Base-by-base conservation (phyloP, 768 basidiomycete species). In the Leccinellum rugosiceps region DNA sequence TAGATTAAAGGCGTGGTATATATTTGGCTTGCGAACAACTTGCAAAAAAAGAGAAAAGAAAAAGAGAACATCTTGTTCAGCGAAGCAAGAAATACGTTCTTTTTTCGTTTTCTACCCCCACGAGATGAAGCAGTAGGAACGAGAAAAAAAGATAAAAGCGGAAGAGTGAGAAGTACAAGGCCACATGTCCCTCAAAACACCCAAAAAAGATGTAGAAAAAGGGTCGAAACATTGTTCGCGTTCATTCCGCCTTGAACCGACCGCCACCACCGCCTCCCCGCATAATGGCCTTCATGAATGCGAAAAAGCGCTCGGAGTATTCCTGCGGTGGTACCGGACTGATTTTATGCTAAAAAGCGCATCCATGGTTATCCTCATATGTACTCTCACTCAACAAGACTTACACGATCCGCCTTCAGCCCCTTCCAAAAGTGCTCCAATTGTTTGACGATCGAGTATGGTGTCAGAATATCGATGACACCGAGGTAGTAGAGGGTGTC, bases 391-490 rank as follows among this genome's bases (percentile, higher is more conserved):
- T 26, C 19, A 31, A 9, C 34, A 1, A 4, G 44, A 25, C 93
- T 70, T 65, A 97, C 95, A 64, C 89, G 76, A 77, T 97, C 94
- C 32, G 89, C 88, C 11, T 80, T 81, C 64, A 97, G 72, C 26
- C 94, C 92, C 76, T 97, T 96, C 92, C 93, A 98, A 56, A 92
- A 77, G 72, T 92, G 88, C 73, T 99, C 97, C 19, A 87, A 54
- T 70, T 83, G 85, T 80, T 99, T 99, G 58, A 81, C 63, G 19
- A 71, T 63, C 19, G 79, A 83, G 71, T 92, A 99, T 2, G 95
- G 96, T 25, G 97, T 98, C 58, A 95, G 75, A 62, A 98, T 98
- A 73, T 99, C 97, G 67, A 99, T 99, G 53, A 99, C 83, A 23
- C 97, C 96, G 9, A 98, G 78, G 72, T 98, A 98, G 72, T 96